Base-by-base conservation (phyloP, 202 grass and related monocot species). In the Panicum virgatum region DNA sequence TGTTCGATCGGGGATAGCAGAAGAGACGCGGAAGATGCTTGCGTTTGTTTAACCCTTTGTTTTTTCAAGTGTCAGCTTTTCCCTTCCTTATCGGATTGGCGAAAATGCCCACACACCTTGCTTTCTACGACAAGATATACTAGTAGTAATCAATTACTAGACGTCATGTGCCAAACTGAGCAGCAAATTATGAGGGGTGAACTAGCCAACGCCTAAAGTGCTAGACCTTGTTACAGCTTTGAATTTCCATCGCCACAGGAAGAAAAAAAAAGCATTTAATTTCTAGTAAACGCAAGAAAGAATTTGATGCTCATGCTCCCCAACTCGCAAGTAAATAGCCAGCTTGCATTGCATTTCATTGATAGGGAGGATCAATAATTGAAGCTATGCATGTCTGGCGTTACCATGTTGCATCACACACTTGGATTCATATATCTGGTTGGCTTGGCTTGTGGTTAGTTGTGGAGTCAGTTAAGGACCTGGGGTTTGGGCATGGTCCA, bases 401-500 rank as follows among this genome's bases (percentile, higher is more conserved):
- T 50, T 72, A 30, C 25, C 37, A 30, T 18, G 67, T 71, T 71
- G 44, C 9, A 32, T 7, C 59, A 51, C 59, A 51, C 45, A 51
- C 27, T 72, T 51, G 0, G 67, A 34, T 51, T 72, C 69, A 48
- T 29, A 48, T 29, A 72, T 9, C 9, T 51, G 69, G 15, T 72
- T 50, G 26, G 69, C n/a, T 72, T 50, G 26, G 69, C n/a, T 84
- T 61, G 40, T 45, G 34, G 44, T 46, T 46, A 46, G 44, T 46
- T 46, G 44, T n/a, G 51, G n/a, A 15, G 40, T 73, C 52, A 27
- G 65, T 65, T 65, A 65, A 9, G 62, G 14, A 26, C 45, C 44
- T 54, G 67, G 20, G 37, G 29, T 56, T 45, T 66, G 38, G 37
- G 73, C 66, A 80, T 66, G 46, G 67, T 65, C 75, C 57, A 64